phyloP scores from a whole-genome alignment of 345 rosid genomes.

The Eucalyptus virginea region DNA sequence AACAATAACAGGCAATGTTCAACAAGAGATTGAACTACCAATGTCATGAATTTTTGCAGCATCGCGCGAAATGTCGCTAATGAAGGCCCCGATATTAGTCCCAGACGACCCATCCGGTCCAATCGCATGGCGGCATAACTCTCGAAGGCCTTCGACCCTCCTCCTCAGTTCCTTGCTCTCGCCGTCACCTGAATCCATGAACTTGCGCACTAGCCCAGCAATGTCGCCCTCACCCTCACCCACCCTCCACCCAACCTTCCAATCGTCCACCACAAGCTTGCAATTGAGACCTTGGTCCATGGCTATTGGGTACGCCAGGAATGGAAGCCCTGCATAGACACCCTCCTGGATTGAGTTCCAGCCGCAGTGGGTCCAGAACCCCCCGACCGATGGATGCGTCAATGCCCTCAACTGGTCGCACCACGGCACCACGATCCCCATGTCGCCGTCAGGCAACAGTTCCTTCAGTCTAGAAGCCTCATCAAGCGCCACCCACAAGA shows the following conservation, averaged over 20 bases:
- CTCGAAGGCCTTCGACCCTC: not conserved
- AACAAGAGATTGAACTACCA: not conserved
- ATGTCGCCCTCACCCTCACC: not conserved
- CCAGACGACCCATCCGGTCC: conserved; percentile 1
- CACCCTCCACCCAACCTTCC: conserved; percentile 31
- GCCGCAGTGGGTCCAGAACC: conserved; percentile 40
- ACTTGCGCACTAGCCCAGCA: not conserved
- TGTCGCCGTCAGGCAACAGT: not conserved
- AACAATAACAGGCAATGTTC: not conserved
- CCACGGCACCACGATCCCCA: conserved; percentile 21
- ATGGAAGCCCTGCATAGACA: conserved; percentile 20
- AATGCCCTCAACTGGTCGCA: conserved; percentile 25
- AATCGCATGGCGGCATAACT: not conserved
- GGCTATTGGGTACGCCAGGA: conserved; percentile 23
- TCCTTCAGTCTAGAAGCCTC: not conserved
- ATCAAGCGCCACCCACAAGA: conserved; percentile 19
- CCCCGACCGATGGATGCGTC: conserved; percentile 19
- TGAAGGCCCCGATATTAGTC: not conserved
- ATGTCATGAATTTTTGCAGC: not conserved
- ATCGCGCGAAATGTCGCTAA: not conserved
- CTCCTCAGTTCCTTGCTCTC: conserved; percentile 4
- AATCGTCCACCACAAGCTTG: conserved; percentile 17
- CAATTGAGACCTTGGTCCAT: conserved; percentile 24
- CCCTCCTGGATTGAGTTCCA: conserved; percentile 25
- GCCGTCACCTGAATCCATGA: conserved; percentile 1